Percentiles rank a stretch among this genome's conserved stretches.
Conservation (phyloP, 163 green algal genomes). For the Volvox carteri region DNA sequence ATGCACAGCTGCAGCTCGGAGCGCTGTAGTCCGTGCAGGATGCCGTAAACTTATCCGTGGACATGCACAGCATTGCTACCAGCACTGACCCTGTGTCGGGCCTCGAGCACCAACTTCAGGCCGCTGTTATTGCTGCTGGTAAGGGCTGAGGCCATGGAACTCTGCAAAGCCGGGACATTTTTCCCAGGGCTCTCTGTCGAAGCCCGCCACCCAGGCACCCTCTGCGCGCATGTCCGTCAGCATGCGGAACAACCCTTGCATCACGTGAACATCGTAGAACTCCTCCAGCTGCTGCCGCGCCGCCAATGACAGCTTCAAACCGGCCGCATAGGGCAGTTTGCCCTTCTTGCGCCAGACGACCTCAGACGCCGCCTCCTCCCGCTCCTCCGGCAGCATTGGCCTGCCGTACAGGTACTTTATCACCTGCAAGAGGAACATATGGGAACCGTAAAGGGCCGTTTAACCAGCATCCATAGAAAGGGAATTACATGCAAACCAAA, state of each 20-base stretch:
- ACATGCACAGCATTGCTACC: no score
- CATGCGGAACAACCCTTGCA: background rate
- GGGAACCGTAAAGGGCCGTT: no score
- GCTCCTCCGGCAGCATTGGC: background rate
- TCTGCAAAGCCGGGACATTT: background rate
- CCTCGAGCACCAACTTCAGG: no score
- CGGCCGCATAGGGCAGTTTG: background rate
- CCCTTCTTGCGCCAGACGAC: background rate
- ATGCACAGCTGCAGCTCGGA: no score
- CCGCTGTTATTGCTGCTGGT: no score
- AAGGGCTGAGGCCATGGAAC: no score
- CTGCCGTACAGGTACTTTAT: constrained; percentile 30
- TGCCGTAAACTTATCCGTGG: no score
- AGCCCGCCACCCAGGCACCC: constrained; percentile 26
- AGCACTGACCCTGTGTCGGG: no score
- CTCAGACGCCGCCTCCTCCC: background rate
- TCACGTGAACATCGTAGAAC: constrained; percentile 20
- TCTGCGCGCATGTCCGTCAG: background rate
- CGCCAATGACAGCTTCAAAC: background rate
- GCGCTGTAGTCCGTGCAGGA: no score
- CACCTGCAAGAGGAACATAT: no score
- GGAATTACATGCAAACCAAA: no score
- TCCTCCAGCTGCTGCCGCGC: background rate
- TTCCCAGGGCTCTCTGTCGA: background rate
- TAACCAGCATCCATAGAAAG: no score